Base-by-base conservation (phyloP, 345 rosid genomes). In the Psidium guajava region DNA sequence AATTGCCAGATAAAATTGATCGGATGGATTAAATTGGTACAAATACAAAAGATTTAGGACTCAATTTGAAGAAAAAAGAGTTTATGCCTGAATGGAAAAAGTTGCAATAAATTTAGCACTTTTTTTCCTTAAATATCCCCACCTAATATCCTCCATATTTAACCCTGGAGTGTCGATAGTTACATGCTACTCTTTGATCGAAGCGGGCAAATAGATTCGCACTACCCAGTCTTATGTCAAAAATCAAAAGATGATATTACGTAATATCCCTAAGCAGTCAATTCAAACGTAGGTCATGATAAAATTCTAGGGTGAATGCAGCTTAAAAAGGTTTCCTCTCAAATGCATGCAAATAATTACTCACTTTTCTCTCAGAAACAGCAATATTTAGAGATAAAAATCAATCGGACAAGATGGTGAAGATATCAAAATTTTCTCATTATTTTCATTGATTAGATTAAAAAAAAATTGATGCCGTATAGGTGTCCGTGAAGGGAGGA, bases 1-100 rank as follows among this genome's bases (percentile, higher is more conserved):
- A n/a, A n/a, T n/a, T n/a, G n/a, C n/a, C n/a, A n/a, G n/a, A n/a
- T n/a, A n/a, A n/a, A n/a, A n/a, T n/a, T n/a, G n/a, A n/a, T n/a
- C n/a, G n/a, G 5, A 52, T 13, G 6, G 6, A 52, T 1, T 52
- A 0, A 14, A 5, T 52, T 52, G 0, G 1, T 6, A 52, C 1
- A 51, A 51, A 51, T 51, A 51, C 3, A 51, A 52, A 52, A 52
- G 16, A 3, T 52, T 52, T 52, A 52, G 53, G 53, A 51, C 4
- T 51, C 42, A 40, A 40, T 40, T 40, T 2, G 40, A 40, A 40
- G 4, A 40, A 40, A 40, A 40, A 36, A 36, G 40, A 36, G 40
- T 36, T 36, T 36, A 36, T 36, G 40, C 2, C 40, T 36, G 40
- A 36, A 36, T 36, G 2, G 40, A 36, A 36, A 36, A 36, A 36